Conservation (phyloP, 805 yeast genomes). For the Monosporozyma aerobia region DNA sequence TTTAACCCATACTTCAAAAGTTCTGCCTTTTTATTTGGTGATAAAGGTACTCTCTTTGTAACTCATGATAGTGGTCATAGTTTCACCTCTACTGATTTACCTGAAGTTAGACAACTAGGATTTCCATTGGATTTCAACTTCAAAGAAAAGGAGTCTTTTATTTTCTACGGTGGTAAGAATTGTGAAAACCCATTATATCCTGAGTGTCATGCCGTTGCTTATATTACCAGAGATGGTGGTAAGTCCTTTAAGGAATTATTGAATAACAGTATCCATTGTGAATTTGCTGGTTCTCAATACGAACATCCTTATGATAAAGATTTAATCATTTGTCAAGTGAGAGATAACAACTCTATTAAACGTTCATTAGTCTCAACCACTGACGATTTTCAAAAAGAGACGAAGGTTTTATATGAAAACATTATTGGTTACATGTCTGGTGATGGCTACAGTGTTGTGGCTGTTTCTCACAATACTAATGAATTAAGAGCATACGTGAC, state of each 20-base stretch:
- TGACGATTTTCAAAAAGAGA: constrained; percentile 40
- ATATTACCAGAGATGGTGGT: constrained; percentile 62
- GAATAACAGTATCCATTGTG: constrained; percentile 51
- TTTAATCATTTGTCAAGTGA: constrained; percentile 56
- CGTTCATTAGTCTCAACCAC: constrained; percentile 38
- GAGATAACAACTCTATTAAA: constrained; percentile 27
- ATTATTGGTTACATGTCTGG: constrained; percentile 68
- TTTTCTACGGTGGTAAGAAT: constrained; percentile 57
- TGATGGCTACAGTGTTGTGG: constrained; percentile 66
- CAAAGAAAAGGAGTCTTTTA: constrained; percentile 44
- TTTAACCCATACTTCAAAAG: constrained; percentile 43
- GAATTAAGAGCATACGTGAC: constrained; percentile 64
- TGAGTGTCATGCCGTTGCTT: constrained; percentile 51
- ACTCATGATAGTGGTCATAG: constrained; percentile 62
- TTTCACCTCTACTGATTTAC: constrained; percentile 41
- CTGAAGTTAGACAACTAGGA: constrained; percentile 37
- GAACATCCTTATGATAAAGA: constrained; percentile 37
- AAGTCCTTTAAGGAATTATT: constrained; percentile 44
- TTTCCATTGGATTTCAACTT: constrained; percentile 56
- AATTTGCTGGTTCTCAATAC: constrained; percentile 52
- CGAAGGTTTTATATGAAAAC: constrained; percentile 39
- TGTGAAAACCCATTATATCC: constrained; percentile 41
- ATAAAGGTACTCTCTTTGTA: constrained; percentile 39
- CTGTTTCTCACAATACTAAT: constrained; percentile 42
- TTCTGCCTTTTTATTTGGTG: constrained; percentile 36